Evolutionary conservation across 1,139 yeast genomes (phyloP).

Genomic region (Candida albicans): DNA sequence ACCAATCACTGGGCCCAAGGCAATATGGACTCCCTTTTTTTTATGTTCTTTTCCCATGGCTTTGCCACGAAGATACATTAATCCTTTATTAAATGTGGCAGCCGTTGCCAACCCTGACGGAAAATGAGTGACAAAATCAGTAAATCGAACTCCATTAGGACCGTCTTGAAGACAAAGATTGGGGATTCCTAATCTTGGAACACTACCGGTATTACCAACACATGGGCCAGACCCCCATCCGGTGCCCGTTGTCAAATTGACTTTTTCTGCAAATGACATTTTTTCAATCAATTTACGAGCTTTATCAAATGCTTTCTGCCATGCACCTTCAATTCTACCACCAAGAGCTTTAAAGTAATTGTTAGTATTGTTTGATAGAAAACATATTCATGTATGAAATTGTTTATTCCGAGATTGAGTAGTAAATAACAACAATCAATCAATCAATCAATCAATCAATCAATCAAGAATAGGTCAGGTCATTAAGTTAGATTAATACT

Average conservation of each 20-base stretch:
- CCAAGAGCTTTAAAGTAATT: conserved; percentile 37
- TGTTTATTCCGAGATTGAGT: no score
- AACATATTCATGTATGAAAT: no score
- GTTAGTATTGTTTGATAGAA: no score
- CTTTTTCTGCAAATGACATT: conserved; percentile 59
- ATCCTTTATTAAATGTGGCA: conserved; percentile 55
- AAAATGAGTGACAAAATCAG: conserved; percentile 57
- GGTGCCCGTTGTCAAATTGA: conserved; percentile 64
- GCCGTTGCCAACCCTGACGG: conserved; percentile 64
- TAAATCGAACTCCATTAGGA: conserved; percentile 59
- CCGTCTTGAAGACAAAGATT: conserved; percentile 66
- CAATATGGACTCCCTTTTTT: conserved; percentile 59
- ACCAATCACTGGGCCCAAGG: conserved; percentile 62
- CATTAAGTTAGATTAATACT: conserved; percentile 15
- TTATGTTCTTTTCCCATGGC: conserved; percentile 59
- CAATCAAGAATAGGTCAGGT: no score
- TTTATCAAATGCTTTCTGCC: conserved; percentile 58
- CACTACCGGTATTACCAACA: conserved; percentile 62
- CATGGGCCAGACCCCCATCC: conserved; percentile 68
- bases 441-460: no score
- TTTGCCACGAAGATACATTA: conserved; percentile 53
- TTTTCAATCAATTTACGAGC: conserved; percentile 54
- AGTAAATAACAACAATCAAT: no score
- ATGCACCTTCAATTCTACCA: conserved; percentile 44
- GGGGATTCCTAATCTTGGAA: conserved; percentile 57